Evolutionary conservation across 1,284 basidiomycete species (phyloP).

Genomic region (Pseudomicrostroma phylloplanum): DNA sequence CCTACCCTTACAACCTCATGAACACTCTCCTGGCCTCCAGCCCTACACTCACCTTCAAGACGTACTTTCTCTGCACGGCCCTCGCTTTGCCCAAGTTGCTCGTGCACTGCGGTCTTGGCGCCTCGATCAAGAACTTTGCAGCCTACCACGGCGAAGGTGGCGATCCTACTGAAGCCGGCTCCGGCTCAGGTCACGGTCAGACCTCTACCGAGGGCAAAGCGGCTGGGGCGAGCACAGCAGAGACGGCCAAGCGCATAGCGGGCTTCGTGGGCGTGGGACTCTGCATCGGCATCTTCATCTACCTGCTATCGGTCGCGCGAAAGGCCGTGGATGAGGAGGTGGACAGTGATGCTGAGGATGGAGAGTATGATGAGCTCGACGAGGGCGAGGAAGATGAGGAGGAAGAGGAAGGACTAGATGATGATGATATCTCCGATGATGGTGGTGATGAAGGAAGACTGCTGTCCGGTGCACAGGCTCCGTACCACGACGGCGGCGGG

Average conservation of each 20-base stretch:
- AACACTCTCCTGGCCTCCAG: conserved; percentile 80
- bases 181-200: not conserved
- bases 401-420: conserved; percentile 12
- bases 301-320: conserved; percentile 70
- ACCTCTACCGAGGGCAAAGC: not conserved
- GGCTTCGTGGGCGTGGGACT: conserved; percentile 65
- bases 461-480: too few relatives aligned
- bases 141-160: conserved; percentile 56
- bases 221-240: conserved; percentile 46
- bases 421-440: too few relatives aligned
- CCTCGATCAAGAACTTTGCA: conserved; percentile 73
- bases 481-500: too few relatives aligned
- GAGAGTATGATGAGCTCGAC: conserved; percentile 11
- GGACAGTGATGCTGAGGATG: conserved; percentile 49
- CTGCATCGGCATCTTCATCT: conserved; percentile 69
- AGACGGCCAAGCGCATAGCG: conserved; percentile 61
- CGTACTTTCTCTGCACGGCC: conserved; percentile 72
- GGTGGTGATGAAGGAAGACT: too few relatives aligned
- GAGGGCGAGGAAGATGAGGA: conserved; percentile 19
- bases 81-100: conserved; percentile 77
- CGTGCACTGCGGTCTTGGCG: conserved; percentile 74
- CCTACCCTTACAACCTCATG: conserved; percentile 68
- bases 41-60: conserved; percentile 69
- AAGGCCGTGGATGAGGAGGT: conserved; percentile 73
- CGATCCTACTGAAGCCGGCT: not conserved